phyloP scores from a whole-genome alignment of 495 filamentous ascomycete genomes.

The Xylaria telfairii region DNA sequence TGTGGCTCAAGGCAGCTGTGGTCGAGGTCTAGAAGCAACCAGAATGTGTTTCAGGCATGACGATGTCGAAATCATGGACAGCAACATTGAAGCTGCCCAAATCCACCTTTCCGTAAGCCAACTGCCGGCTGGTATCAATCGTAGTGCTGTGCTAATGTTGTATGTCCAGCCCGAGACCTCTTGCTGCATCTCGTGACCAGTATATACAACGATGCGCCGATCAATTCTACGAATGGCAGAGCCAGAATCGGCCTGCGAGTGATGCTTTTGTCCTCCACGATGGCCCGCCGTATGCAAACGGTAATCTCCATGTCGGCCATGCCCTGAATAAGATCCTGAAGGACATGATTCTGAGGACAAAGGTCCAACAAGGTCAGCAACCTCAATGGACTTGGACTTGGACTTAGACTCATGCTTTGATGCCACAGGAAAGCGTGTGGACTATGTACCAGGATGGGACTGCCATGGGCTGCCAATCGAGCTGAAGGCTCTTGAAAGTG shows the following conservation, averaged over 20 bases:
- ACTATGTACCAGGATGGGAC: conserved; percentile 97
- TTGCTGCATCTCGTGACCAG: conserved; percentile 53
- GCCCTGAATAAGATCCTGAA: conserved; percentile 97
- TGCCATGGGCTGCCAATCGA: conserved; percentile 98
- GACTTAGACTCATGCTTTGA: conserved; percentile 23
- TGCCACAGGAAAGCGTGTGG: conserved; percentile 62
- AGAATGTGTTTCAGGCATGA: conserved; percentile 36
- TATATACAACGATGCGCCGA: conserved; percentile 83
- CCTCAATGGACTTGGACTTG: neutral
- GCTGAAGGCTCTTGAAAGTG: conserved; percentile 82
- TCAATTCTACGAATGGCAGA: conserved; percentile 88
- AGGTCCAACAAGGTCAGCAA: conserved; percentile 71
- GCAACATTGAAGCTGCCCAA: conserved; percentile 57
- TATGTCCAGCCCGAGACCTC: conserved; percentile 52
- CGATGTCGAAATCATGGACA: conserved; percentile 57
- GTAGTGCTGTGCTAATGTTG: conserved; percentile 34
- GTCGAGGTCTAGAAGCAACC: neutral
- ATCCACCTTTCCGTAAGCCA: conserved; percentile 54
- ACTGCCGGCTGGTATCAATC: conserved; percentile 12
- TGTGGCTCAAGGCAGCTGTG: neutral
- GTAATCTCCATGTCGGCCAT: conserved; percentile 93
- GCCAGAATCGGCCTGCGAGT: conserved; percentile 58
- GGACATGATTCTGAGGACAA: conserved; percentile 84
- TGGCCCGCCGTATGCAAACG: conserved; percentile 97
- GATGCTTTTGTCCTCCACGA: conserved; percentile 85